Evolutionary conservation across 1,139 yeast genomes (phyloP), one percentile per base, ranked within the genome.

Genomic region (Nadsonia starkeyi-henricii): DNA sequence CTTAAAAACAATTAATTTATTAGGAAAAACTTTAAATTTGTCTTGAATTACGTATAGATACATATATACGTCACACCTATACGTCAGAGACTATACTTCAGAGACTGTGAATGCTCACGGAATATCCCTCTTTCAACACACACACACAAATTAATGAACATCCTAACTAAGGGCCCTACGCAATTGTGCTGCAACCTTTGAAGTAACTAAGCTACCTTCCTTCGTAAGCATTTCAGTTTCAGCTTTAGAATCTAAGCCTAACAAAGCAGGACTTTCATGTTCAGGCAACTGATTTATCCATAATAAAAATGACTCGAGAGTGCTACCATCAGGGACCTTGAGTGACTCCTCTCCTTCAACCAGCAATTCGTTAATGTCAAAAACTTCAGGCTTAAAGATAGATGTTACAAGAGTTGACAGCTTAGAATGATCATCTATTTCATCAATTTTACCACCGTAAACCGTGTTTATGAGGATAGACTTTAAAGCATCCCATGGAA

Each of bases 361-460:
- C 45, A 74, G 51, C 26, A 64, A 61, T 57, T 64, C 71, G 18
- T 58, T 63, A 20, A 57, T 47, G 23, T 67, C 69, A 52, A 68
- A 74, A 2, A 74, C 59, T 0, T 60, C 59, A 2, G 61, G 51
- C 2, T 55, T 56, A 54, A 77, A 68, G 1, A 71, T 51, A 17
- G 53, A 51, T 7, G 47, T 42, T 0, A 70, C 66, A 36, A 74
- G 54, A 0, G 49, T 47, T 3, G 50, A 50, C 19, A 75, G 52
- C 28, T 51, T 52, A 13, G 54, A 44, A 13, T 58, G 54, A 62
- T 85, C 95, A 0, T 62, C 57, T 0, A 48, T 55, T 44, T 66
- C 60, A 51, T 78, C 80, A 43, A 84, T 67, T 61, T 83, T 83
- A 20, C 93, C 93, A 15, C 95, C 95, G 58, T 85, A 85, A 1